Base-by-base conservation (phyloP, 1,139 yeast genomes). In the Lodderomyces jiufengensis region DNA sequence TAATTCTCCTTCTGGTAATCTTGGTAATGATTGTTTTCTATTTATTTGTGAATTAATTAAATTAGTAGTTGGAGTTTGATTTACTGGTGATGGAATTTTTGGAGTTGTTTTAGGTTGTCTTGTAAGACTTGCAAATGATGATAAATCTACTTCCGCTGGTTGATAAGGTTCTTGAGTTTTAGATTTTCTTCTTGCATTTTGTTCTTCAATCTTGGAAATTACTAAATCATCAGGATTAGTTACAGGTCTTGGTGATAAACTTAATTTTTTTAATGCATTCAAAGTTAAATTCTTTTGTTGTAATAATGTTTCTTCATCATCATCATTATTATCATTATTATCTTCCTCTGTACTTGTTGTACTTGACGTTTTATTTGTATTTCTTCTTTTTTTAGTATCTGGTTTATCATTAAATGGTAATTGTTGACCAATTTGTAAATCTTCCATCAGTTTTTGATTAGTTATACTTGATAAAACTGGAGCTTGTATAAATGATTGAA, bases 71-170 rank as follows among this genome's bases (percentile, higher is more conserved):
- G 20, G 20, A 18, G 5, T 18, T 18, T 18, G 20, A 16, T 7
- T 28, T 11, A 27, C 9, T 6, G 40, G 40, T 8, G 46, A 39
- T 9, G 37, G 32, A 21, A 24, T 29, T 30, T 34, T 36, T 16
- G 31, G 33, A 5, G 38, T 32, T 15, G 32, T 32, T 40, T 63
- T 64, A 18, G 72, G 70, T 46, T 70, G 76, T 34, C 76, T 55
- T 4, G 76, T 70, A 31, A 70, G 56, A 46, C 74, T 67, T 3
- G 75, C 69, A 53, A 70, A 69, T 12, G 73, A 59, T 5, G 73
- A 63, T 42, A 74, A 58, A 44, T 74, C 80, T 6, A 71, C 79
- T 42, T 73, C 75, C 1, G 80, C 79, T 0, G 79, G 79, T 37
- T 69, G 73, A 49, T 73, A 74, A 1, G 74, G 73, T 37, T 62